Conservation (phyloP, 1,284 basidiomycete genomes). For the Sporisorium sorghi region DNA sequence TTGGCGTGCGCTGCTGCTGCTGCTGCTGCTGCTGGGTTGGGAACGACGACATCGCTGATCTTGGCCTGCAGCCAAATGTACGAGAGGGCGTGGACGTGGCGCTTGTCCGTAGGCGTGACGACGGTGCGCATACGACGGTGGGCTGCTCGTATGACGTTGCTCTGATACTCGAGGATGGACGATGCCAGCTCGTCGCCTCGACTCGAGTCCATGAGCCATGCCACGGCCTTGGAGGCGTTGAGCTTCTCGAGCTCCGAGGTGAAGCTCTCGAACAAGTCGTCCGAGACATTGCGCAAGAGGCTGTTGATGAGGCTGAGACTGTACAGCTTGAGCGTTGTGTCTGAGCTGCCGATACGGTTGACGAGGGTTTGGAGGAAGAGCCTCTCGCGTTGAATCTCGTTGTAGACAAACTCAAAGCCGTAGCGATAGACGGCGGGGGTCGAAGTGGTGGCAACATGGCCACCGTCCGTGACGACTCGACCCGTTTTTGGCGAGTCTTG, state of each 20-base stretch:
- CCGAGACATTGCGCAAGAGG: slow-evolving; percentile 80
- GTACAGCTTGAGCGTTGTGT: slow-evolving; percentile 65
- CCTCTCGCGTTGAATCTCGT: slow-evolving; percentile 54
- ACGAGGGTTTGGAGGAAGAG: slow-evolving; percentile 64
- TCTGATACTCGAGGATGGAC: slow-evolving; percentile 90
- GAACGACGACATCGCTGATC: slow-evolving; percentile 72
- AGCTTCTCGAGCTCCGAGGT: slow-evolving; percentile 81
- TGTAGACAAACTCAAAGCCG: slow-evolving; percentile 66
- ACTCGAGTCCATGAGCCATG: slow-evolving; percentile 78
- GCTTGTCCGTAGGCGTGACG: slow-evolving; percentile 71
- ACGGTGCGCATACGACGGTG: slow-evolving; percentile 82
- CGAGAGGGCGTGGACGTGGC: slow-evolving; percentile 59
- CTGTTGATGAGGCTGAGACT: slow-evolving; percentile 79
- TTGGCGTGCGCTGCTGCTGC: slow-evolving; percentile 70
- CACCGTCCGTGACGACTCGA: slow-evolving; percentile 36
- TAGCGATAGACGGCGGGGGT: slow-evolving; percentile 49
- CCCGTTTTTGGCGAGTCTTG: slow-evolving; percentile 50
- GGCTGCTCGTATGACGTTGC: slow-evolving; percentile 83
- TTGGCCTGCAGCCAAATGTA: slow-evolving; percentile 64
- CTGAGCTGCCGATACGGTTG: slow-evolving; percentile 64
- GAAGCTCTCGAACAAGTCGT: slow-evolving; percentile 82
- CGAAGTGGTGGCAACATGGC: slow-evolving; percentile 16
- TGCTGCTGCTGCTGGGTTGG: slow-evolving; percentile 72
- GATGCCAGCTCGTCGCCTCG: slow-evolving; percentile 86
- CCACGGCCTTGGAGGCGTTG: slow-evolving; percentile 79